Base-by-base conservation (phyloP, 106 monocot species). In the Dendrobium nobile region DNA sequence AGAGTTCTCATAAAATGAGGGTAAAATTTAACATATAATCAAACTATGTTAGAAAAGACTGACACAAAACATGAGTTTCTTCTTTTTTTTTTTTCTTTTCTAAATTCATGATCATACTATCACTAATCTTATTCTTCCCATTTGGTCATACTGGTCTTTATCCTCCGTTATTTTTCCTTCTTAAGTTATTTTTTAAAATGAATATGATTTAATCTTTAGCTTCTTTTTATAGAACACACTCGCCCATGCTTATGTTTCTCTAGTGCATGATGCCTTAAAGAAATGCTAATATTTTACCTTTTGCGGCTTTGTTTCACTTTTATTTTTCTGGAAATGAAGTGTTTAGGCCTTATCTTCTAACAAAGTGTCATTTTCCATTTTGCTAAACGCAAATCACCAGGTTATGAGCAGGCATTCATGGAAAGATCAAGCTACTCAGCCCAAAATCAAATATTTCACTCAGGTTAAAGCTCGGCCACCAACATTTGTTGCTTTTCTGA, bases 391-490 rank as follows among this genome's bases (percentile, higher is more conserved):
- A 26, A 76, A 47, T 59, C 40, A 54, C 51, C 85, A 99, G 99
- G 95, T 99, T 9, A 95, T 99, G 99, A 99, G 95, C 82, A 84
- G 99, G 82, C 98, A 99, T 54, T 99, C 98, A 4, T 99, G 98
- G 98, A 99, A 90, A 88, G 93, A 95, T 73, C 84, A 77, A 80
- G 95, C 93, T 5, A 84, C 93, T 45, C 93, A 95, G 42, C 88
- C 90, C 9, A 99, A 87, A 78, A 89, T 99, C 47, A 99, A 95
- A 78, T 99, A 99, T 77, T 95, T 99, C 84, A 95, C 98, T 40
- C 98, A 99, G 77, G 93, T 95, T 5, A 99, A 99, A 79, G 98
- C 91, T 72, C 98, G 95, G 10, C 98, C 95, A 11, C 95, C 98
- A 10, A 95, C 98, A 41, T 99, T 99, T 78, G 88, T 99, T 68